A percentile compares a stretch with the other conserved stretches of the same genome.
Evolutionary conservation across 2,329 filamentous ascomycete genomes (phyloP).

Genomic region (Dactylonectria estremocensis): DNA sequence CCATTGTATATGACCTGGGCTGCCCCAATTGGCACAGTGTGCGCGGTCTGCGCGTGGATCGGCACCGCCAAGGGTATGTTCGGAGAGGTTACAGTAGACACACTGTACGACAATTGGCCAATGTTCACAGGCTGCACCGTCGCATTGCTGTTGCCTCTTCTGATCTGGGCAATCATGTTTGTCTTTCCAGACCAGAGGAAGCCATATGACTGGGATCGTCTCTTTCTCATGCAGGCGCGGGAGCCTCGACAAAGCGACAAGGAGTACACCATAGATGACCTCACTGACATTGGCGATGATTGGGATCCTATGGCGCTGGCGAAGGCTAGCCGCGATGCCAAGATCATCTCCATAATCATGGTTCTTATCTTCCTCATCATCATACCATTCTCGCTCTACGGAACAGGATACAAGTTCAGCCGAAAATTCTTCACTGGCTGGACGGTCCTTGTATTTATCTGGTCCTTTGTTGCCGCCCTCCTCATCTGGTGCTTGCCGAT

Average conservation of each 20-base stretch:
- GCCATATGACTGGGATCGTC: constrained; percentile 3
- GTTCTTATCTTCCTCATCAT: constrained; percentile 6
- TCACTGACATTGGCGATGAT: constrained; percentile 4
- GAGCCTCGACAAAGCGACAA: constrained; percentile 1
- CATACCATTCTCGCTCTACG: constrained; percentile 3
- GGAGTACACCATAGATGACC: constrained; percentile 3
- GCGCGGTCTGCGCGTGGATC: constrained; percentile 1
- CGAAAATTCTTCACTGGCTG: not conserved
- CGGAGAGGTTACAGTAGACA: constrained; percentile 3
- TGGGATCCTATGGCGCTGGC: constrained; percentile 1
- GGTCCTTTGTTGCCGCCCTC: not conserved
- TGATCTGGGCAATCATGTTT: constrained; percentile 2
- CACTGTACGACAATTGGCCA: constrained; percentile 5
- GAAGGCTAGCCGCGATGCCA: constrained; percentile 3
- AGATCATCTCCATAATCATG: constrained; percentile 1
- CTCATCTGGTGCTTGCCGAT: constrained; percentile 4
- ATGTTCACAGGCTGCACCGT: constrained; percentile 3
- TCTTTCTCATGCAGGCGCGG: constrained; percentile 2
- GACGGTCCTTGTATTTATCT: not conserved
- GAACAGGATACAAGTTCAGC: constrained; percentile 4
- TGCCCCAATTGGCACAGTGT: constrained; percentile 2
- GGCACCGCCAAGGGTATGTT: constrained; percentile 1
- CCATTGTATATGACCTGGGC: constrained; percentile 5
- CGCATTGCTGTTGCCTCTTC: not conserved
- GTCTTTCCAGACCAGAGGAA: not conserved